Evolutionary conservation across 179 eudicot species (phyloP).

Genomic region (Nepenthes alata): DNA sequence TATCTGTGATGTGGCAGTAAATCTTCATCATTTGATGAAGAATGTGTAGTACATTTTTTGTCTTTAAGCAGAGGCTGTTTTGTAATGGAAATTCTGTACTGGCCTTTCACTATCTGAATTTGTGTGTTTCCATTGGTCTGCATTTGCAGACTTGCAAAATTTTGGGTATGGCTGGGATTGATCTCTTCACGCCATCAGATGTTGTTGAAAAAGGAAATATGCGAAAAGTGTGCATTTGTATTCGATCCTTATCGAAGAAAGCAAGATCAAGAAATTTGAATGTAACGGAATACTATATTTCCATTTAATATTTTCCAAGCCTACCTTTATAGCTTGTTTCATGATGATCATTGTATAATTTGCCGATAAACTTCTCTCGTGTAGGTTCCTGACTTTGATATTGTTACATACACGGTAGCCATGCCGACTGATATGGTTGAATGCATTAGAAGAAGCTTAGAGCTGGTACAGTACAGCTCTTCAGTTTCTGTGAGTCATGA

Average conservation of each 20-base stretch:
- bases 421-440: conserved; percentile 78
- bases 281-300: conserved; percentile 23
- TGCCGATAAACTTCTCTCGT: conserved; percentile 8
- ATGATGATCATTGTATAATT: background rate
- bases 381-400: conserved; percentile 77
- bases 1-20: too few species aligned
- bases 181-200: conserved; percentile 77
- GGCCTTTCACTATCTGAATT: background rate
- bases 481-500: conserved; percentile 25
- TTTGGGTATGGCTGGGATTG: conserved; percentile 60
- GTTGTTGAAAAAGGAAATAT: conserved; percentile 66
- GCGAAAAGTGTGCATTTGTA: conserved; percentile 74
- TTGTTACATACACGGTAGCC: conserved; percentile 43
- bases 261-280: conserved; percentile 50
- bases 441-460: conserved; percentile 50
- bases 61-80: too few species aligned
- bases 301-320: background rate
- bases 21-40: too few species aligned
- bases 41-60: too few species aligned
- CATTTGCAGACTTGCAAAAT: conserved; percentile 51
- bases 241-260: conserved; percentile 63
- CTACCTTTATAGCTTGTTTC: background rate
- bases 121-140: background rate
- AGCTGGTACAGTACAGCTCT: conserved; percentile 41
- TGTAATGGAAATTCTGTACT: background rate